Conservation (phyloP, 768 basidiomycete species). For the Amanita pseudoporphyria region DNA sequence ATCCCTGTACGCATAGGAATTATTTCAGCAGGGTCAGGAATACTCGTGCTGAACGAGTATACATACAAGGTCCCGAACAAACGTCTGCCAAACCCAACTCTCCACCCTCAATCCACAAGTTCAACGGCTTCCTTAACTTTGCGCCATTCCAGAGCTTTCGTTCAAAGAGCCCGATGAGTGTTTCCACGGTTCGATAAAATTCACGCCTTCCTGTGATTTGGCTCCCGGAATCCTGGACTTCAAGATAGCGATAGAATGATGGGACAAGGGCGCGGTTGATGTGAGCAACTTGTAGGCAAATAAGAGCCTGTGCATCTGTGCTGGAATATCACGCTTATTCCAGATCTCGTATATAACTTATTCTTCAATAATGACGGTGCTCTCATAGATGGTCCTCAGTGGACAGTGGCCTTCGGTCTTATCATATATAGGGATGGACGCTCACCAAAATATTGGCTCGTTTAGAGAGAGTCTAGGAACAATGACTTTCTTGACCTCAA, state of each 20-base stretch:
- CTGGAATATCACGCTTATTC: background rate
- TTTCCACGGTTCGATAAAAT: slow-evolving; percentile 41
- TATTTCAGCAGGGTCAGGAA: background rate
- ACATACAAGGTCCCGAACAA: slow-evolving; percentile 62
- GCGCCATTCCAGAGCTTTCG: slow-evolving; percentile 37
- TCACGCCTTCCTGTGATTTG: slow-evolving; percentile 47
- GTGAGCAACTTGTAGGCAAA: slow-evolving; percentile 60
- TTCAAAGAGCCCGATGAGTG: slow-evolving; percentile 44
- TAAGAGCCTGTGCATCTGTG: slow-evolving; percentile 56
- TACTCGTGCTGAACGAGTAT: slow-evolving; percentile 1
- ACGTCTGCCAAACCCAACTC: slow-evolving; percentile 55
- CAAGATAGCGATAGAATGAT: slow-evolving; percentile 66
- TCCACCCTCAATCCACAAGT: slow-evolving; percentile 50
- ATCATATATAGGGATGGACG: no score
- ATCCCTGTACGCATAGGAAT: background rate
- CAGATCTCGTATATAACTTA: slow-evolving; percentile 21
- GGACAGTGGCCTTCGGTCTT: slow-evolving; percentile 43
- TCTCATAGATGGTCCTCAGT: slow-evolving; percentile 64
- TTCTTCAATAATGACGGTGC: slow-evolving; percentile 75
- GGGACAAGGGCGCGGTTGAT: slow-evolving; percentile 57
- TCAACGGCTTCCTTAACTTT: slow-evolving; percentile 28
- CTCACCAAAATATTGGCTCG: no score
- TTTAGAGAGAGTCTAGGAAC: no score
- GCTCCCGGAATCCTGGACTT: slow-evolving; percentile 48
- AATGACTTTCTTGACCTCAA: no score